Evolutionary conservation across 1,284 basidiomycete genomes (phyloP).

Genomic region (Boletellus deceptivus): DNA sequence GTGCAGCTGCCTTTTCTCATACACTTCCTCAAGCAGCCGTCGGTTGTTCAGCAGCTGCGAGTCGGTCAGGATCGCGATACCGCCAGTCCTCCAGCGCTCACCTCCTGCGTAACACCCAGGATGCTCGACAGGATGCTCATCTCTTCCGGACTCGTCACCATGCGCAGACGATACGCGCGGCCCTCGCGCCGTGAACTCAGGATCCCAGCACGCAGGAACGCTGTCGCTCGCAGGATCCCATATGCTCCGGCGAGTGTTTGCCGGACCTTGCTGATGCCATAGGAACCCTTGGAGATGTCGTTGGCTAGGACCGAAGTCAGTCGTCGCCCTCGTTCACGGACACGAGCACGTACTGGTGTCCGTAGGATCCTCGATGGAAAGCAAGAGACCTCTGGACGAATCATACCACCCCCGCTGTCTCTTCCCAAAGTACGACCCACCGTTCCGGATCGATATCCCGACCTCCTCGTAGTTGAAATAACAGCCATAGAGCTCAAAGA

Average conservation of each 20-base stretch:
- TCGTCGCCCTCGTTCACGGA: constrained; percentile 3
- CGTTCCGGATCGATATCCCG: constrained; percentile 86
- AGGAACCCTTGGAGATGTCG: constrained; percentile 90
- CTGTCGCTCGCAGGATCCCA: constrained; percentile 74
- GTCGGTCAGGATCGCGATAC: constrained; percentile 4
- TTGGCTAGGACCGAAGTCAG: constrained; percentile 57
- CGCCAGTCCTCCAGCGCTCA: constrained; percentile 45
- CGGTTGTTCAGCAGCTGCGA: constrained; percentile 70
- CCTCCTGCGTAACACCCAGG: constrained; percentile 82
- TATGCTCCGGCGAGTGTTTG: constrained; percentile 85
- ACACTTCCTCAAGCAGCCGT: constrained; percentile 66
- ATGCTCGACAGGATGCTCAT: constrained; percentile 81
- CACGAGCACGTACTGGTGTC: constrained; percentile 66
- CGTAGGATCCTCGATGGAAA: constrained; percentile 95
- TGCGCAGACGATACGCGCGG: constrained; percentile 45
- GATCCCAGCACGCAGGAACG: constrained; percentile 58
- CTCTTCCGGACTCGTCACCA: constrained; percentile 54
- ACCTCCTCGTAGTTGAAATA: constrained; percentile 90
- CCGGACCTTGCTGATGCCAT: constrained; percentile 79
- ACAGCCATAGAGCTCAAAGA: constrained; percentile 93
- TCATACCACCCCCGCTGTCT: constrained; percentile 76
- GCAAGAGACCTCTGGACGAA: constrained; percentile 54
- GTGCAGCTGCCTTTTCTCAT: constrained; percentile 62
- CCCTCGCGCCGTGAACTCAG: constrained; percentile 53
- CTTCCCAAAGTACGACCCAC: constrained; percentile 86